Evolutionary conservation across 805 yeast species (phyloP).

Genomic region (Tetrapisispora nanseiensis): DNA sequence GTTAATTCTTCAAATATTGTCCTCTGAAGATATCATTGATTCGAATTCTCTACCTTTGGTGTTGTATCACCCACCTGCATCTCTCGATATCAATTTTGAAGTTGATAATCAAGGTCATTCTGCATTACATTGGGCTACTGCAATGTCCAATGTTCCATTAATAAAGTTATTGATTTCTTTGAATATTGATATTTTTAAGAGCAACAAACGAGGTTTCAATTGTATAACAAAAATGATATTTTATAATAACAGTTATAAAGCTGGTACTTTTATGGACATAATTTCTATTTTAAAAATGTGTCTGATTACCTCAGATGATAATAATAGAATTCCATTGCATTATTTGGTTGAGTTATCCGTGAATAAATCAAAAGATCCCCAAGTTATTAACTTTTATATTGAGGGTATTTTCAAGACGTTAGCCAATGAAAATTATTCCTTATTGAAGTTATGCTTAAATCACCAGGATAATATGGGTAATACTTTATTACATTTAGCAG

Average conservation of each 20-base stretch:
- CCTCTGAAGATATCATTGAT: conserved; percentile 25
- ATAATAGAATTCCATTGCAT: conserved; percentile 66
- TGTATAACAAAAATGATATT: conserved; percentile 59
- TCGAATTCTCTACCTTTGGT: conserved; percentile 29
- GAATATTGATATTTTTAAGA: conserved; percentile 50
- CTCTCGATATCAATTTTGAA: conserved; percentile 54
- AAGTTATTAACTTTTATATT: conserved; percentile 47
- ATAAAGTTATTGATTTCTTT: conserved; percentile 45
- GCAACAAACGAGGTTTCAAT: conserved; percentile 53
- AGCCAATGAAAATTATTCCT: conserved; percentile 30
- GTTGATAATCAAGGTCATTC: conserved; percentile 78
- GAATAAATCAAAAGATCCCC: conserved; percentile 37
- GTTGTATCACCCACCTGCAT: conserved; percentile 47
- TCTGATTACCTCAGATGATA: conserved; percentile 59
- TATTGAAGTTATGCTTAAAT: conserved; percentile 52
- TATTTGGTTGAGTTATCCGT: conserved; percentile 50
- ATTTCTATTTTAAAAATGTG: conserved; percentile 55
- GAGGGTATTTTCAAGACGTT: conserved; percentile 38
- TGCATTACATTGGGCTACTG: conserved; percentile 77
- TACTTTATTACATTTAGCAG: conserved; percentile 76
- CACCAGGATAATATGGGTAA: conserved; percentile 78
- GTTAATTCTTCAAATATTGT: conserved; percentile 23
- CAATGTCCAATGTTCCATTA: conserved; percentile 59
- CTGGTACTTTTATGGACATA: conserved; percentile 48
- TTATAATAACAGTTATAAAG: conserved; percentile 64